These are phyloP conservation scores for Vickermania spadyakhi DNA, from an alignment of 208 protist species.

Conservation along the genomic window DNA sequence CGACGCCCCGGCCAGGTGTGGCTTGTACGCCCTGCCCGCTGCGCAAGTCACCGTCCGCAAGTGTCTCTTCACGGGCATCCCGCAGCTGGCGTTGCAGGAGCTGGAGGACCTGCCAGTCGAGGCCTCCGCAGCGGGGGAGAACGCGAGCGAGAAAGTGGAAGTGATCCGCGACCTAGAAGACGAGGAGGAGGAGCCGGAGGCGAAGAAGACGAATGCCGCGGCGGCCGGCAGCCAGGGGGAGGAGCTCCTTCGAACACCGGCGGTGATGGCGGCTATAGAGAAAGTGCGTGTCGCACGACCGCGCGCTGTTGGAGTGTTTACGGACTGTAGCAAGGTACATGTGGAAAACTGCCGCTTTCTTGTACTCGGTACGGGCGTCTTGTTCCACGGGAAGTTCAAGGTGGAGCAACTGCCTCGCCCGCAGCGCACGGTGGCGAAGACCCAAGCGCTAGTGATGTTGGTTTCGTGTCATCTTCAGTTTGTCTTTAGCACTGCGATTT, in stretches of 20 bases:
- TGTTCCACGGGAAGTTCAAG: conserved; percentile 17
- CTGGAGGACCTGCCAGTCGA: not conserved
- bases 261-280: conserved; percentile 8
- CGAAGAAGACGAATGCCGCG: not conserved
- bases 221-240: not conserved
- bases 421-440: conserved; percentile 5
- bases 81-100: conserved; percentile 2
- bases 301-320: conserved; percentile 36
- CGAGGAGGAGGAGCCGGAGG: not conserved
- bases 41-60: conserved; percentile 35
- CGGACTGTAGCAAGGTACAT: conserved; percentile 27
- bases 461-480: conserved; percentile 34
- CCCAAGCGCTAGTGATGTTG: conserved; percentile 7
- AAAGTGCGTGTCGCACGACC: conserved; percentile 4
- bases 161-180: not conserved
- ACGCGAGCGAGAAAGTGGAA: not conserved
- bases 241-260: conserved; percentile 9
- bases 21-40: conserved; percentile 60
- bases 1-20: conserved; percentile 32
- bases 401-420: conserved; percentile 1
- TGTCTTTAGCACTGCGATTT: conserved; percentile 43
- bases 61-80: conserved; percentile 67
- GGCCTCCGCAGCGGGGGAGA: not conserved
- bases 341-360: conserved; percentile 22
- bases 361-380: conserved; percentile 24